Conservation (phyloP, 1,284 basidiomycete species). For the Leccinum fuscescens region DNA sequence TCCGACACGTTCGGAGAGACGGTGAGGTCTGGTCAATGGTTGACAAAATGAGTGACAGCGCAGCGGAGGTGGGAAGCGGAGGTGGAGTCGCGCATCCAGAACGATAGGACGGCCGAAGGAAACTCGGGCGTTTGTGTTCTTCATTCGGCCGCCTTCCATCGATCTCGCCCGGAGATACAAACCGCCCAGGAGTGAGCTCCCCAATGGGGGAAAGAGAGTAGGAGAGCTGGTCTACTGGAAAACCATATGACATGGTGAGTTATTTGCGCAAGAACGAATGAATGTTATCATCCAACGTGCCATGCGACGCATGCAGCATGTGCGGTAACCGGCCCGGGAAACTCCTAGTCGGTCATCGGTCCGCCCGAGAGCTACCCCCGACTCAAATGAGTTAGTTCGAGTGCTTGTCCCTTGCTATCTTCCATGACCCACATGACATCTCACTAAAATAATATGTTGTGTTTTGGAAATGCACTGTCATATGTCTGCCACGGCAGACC, state of each 20-base stretch:
- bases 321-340: constrained; percentile 5
- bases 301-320: neutral
- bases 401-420: neutral
- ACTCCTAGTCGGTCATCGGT: neutral
- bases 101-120: neutral
- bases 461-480: neutral
- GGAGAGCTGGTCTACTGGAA: neutral
- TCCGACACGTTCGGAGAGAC: neutral
- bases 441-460: neutral
- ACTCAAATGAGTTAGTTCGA: neutral
- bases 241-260: neutral
- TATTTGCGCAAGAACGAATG: neutral
- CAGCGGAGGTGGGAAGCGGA: neutral
- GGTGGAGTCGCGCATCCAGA: neutral
- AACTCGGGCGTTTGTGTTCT: neutral
- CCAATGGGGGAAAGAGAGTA: neutral
- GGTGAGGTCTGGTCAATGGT: neutral
- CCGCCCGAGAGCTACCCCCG: neutral
- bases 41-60: neutral
- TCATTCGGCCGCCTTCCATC: neutral
- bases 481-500: neutral
- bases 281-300: neutral
- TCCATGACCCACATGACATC: constrained; percentile 1
- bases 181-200: neutral
- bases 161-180: neutral